Percentiles rank a stretch among this genome's conserved stretches.
Conservation (phyloP, 345 rosid genomes). For the Acer negundo region DNA sequence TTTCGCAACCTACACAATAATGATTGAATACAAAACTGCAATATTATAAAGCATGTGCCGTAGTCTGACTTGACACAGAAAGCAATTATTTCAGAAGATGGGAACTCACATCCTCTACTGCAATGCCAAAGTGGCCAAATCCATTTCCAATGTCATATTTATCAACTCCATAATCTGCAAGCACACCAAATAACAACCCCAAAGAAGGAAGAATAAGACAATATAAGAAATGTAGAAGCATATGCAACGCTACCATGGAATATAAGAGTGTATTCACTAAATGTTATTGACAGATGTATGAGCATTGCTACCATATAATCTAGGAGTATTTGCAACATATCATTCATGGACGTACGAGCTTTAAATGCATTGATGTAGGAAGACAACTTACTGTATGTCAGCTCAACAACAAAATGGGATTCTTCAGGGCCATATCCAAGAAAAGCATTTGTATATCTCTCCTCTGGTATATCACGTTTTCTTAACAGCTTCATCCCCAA, state of each 20-base stretch:
- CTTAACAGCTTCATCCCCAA: conserved; percentile 96
- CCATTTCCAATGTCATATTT: conserved; percentile 80
- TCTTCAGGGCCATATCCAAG: conserved; percentile 99
- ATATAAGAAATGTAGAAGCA: neutral
- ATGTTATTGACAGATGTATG: neutral
- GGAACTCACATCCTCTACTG: conserved; percentile 88
- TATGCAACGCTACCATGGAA: neutral
- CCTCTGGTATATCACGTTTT: conserved; percentile 97
- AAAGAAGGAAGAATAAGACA: neutral
- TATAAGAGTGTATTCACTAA: neutral
- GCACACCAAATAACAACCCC: neutral
- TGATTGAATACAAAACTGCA: conserved; percentile 9
- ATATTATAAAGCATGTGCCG: neutral
- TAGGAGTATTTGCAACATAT: neutral
- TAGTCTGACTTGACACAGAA: neutral
- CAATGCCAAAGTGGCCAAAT: conserved; percentile 97
- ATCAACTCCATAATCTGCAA: conserved; percentile 91
- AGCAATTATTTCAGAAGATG: neutral
- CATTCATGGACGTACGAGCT: neutral
- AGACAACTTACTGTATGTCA: conserved; percentile 77
- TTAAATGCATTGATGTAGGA: neutral
- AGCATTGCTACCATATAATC: neutral
- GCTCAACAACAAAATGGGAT: conserved; percentile 87
- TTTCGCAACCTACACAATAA: conserved; percentile 62
- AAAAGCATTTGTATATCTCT: conserved; percentile 92